Conservation (phyloP, 140 eudicot genomes). For the Senecio squalidus region DNA sequence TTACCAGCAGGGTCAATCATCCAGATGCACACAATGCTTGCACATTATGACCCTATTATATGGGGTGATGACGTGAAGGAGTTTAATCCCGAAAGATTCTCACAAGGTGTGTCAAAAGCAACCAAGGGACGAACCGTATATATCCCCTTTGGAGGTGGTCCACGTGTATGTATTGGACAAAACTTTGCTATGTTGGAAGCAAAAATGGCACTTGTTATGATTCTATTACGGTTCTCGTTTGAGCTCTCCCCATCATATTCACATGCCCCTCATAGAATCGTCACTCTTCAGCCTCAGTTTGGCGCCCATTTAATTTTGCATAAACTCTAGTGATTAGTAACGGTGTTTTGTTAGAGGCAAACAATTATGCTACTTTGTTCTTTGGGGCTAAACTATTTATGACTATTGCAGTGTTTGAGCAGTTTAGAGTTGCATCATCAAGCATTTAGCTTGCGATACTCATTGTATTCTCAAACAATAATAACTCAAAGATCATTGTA, state of each 20-base stretch:
- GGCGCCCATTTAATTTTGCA: slow-evolving; percentile 37
- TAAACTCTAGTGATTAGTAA: slow-evolving; percentile 2
- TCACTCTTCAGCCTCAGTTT: slow-evolving; percentile 45
- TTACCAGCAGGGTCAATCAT: slow-evolving; percentile 33
- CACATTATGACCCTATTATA: slow-evolving; percentile 25
- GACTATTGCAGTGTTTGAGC: too few relatives aligned
- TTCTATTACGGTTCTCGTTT: slow-evolving; percentile 41
- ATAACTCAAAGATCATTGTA: background rate
- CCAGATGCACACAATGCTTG: slow-evolving; percentile 19
- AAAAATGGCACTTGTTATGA: slow-evolving; percentile 36
- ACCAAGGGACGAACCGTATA: slow-evolving; percentile 16
- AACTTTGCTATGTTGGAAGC: slow-evolving; percentile 41
- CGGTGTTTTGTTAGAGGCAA: background rate
- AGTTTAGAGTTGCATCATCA: background rate
- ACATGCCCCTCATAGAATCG: slow-evolving; percentile 36
- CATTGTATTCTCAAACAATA: background rate
- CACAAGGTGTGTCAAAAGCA: slow-evolving; percentile 32
- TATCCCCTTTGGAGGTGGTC: slow-evolving; percentile 44
- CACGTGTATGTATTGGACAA: slow-evolving; percentile 41
- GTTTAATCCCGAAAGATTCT: slow-evolving; percentile 44
- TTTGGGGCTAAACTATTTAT: background rate
- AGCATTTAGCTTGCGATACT: background rate
- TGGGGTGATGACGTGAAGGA: slow-evolving; percentile 45
- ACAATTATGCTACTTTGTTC: background rate
- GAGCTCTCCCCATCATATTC: slow-evolving; percentile 40